A percentile compares a stretch with the other conserved stretches of the same genome.
Evolutionary conservation across 176 grass and related monocot species (phyloP).

Genomic region (Cenchrus purpureus): DNA sequence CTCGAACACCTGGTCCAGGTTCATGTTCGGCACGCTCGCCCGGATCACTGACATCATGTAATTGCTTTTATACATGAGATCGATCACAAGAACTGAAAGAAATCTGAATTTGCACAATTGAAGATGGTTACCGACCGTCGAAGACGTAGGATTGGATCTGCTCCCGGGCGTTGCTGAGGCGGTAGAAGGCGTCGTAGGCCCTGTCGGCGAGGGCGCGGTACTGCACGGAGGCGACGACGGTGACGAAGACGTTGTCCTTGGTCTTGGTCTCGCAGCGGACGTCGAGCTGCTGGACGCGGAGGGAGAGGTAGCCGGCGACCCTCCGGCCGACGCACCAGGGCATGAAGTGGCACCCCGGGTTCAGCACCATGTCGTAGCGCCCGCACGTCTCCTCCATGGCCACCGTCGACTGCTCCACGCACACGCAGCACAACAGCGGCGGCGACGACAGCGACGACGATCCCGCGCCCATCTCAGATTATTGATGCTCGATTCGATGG

Average conservation of each 20-base stretch:
- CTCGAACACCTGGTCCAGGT: conserved; percentile 62
- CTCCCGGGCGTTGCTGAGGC: conserved; percentile 26
- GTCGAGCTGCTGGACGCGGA: conserved; percentile 48
- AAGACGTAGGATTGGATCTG: conserved; percentile 42
- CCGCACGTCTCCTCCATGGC: conserved; percentile 43
- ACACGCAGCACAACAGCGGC: conserved; percentile 31
- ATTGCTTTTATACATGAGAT: background rate
- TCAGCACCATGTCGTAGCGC: conserved; percentile 34
- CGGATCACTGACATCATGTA: conserved; percentile 47
- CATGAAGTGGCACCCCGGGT: conserved; percentile 48
- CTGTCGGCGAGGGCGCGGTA: conserved; percentile 16
- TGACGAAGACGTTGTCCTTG: conserved; percentile 66
- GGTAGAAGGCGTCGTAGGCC: conserved; percentile 38
- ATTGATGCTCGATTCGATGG: background rate
- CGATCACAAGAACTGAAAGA: background rate
- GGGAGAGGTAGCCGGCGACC: conserved; percentile 42
- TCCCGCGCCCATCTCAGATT: conserved; percentile 1
- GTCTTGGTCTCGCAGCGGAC: conserved; percentile 52
- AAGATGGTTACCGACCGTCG: background rate
- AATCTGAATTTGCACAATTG: background rate
- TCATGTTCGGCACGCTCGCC: conserved; percentile 58
- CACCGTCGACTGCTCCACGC: conserved; percentile 48
- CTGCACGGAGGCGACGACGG: conserved; percentile 47
- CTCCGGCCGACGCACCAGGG: conserved; percentile 43
- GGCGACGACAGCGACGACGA: background rate